A percentile compares a stretch with the other conserved stretches of the same genome.
phyloP scores from a whole-genome alignment of 2,329 filamentous ascomycete species.

The Sarocladium oryzae region DNA sequence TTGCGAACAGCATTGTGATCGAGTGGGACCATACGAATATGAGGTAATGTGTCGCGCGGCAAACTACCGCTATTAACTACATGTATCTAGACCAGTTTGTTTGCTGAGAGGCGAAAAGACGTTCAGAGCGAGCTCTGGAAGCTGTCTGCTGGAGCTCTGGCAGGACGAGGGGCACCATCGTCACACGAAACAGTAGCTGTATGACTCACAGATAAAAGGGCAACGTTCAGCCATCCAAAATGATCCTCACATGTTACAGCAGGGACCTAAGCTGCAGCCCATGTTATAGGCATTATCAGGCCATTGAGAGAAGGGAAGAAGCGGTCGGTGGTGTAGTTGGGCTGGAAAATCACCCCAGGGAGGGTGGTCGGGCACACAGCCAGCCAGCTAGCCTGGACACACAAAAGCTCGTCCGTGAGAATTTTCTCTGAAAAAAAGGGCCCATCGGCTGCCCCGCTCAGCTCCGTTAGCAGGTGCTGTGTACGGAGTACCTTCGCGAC shows the following conservation, averaged over 20 bases:
- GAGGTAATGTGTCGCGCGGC: background rate
- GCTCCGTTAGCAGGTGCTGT: constrained; percentile 23
- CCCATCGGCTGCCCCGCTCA: constrained; percentile 17
- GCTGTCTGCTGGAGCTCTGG: background rate
- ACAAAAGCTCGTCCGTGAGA: background rate
- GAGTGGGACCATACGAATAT: background rate
- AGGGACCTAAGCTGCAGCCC: background rate
- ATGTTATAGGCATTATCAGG: background rate
- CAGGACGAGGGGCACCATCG: background rate
- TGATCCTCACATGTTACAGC: background rate
- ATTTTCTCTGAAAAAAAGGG: background rate
- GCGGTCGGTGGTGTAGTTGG: constrained; percentile 2
- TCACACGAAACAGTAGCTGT: background rate
- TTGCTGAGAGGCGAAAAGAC: background rate
- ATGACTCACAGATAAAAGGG: background rate
- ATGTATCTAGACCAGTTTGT: no score
- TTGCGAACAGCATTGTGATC: background rate
- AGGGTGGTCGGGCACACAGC: background rate
- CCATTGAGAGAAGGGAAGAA: background rate
- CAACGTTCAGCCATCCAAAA: background rate
- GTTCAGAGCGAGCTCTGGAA: no score
- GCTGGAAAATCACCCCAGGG: background rate
- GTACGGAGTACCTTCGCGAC: constrained; percentile 19
- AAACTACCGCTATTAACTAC: no score
- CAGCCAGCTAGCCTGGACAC: background rate